Evolutionary conservation across 2,329 filamentous ascomycete species (phyloP), one percentile per base, ranked within the genome.

Genomic region (Fusarium agapanthi): DNA sequence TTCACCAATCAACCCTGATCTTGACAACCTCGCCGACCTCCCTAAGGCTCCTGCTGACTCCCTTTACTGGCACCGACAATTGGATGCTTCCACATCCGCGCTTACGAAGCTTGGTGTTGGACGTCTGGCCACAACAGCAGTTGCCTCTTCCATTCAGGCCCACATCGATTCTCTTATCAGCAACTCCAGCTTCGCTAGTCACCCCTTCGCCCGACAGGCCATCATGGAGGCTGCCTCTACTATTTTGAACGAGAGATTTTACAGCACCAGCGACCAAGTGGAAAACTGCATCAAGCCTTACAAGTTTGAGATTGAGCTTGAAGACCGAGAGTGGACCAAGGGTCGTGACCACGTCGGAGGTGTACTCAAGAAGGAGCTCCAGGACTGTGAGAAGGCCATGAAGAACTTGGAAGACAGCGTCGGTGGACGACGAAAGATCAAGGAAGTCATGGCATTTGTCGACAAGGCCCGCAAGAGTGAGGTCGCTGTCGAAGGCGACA

Each of bases 261-360:
- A 98, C 83, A 96, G 95, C 82, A 99, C 97, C 3, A 96, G 93
- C 71, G 97, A 99, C 78, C 96, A 98, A 83, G 93, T 99, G 2
- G 96, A 99, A 82, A 98, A 98, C 80, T 99, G 95, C 80, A 97
- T 99, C 83, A 99, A 99, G 82, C 96, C 97, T 0, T 99, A 95
- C 86, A 99, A 99, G 80, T 98, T 95, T 75, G 95, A 98, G 71
- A 97, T 99, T 65, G 96, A 99, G 76, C 91, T 99, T 48, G 94
- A 97, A 78, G 93, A 95, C 43, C 87, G 90, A 13, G 97, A 99
- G 80, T 99, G 96, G 96, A 82, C 87, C 7, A 90, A 93, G 68
- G 95, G 95, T 1, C 88, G 95, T 57, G 95, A 97, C 50, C 96
- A 97, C 75, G 92, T 95, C 3, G 88, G 90, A 43, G 88, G 86